A percentile compares a stretch with the other conserved stretches of the same genome.
phyloP scores from a whole-genome alignment of 2,329 filamentous ascomycete species.

The Alternaria alternata region DNA sequence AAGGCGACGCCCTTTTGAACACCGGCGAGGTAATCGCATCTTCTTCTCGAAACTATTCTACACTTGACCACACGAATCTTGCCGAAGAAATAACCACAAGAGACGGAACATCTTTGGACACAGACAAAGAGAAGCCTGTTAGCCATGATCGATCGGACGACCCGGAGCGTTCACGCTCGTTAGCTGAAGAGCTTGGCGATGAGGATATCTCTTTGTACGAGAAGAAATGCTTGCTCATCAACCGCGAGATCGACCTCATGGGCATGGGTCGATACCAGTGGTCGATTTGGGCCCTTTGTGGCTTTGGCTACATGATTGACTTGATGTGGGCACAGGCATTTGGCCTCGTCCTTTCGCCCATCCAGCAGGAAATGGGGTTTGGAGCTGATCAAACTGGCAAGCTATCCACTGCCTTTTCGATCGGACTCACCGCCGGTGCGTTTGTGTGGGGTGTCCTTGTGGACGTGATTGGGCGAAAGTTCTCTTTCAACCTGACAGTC shows the following conservation, averaged over 20 bases:
- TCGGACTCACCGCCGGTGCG: conserved; percentile 64
- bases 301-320: conserved; percentile 65
- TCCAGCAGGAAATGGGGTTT: conserved; percentile 67
- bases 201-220: conserved; percentile 47
- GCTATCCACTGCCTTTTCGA: conserved; percentile 63
- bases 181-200: conserved; percentile 19
- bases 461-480: conserved; percentile 62
- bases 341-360: conserved; percentile 61
- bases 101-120: conserved; percentile 2
- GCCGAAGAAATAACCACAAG: not conserved
- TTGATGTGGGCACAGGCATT: conserved; percentile 67
- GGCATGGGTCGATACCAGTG: conserved; percentile 65
- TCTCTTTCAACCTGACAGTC: conserved; percentile 67
- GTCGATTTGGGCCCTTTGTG: conserved; percentile 62
- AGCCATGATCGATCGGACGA: not conserved
- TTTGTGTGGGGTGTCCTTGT: conserved; percentile 65
- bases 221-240: conserved; percentile 56
- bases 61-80: conserved; percentile 3
- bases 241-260: conserved; percentile 60
- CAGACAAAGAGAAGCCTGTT: conserved; percentile 3
- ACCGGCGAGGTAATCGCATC: conserved; percentile 8
- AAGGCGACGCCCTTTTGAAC: conserved; percentile 14
- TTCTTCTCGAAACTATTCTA: conserved; percentile 18
- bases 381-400: conserved; percentile 55
- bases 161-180: conserved; percentile 4